These are phyloP conservation scores for Colletotrichum eleusines DNA, from an alignment of 2,329 filamentous ascomycete genomes.

Conservation along the genomic window DNA sequence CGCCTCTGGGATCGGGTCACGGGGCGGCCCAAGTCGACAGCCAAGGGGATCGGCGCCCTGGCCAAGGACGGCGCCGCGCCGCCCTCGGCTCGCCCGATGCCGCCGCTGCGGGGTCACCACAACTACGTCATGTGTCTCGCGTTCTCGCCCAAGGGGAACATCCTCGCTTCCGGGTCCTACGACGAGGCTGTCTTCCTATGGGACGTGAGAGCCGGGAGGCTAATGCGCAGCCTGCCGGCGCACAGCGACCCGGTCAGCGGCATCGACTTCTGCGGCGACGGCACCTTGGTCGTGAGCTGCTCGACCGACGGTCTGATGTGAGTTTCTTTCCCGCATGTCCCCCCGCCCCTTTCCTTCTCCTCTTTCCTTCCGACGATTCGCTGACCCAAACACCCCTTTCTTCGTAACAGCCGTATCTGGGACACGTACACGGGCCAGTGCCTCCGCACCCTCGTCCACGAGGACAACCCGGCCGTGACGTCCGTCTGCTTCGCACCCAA, in stretches of 20 bases:
- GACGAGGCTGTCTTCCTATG: conserved; percentile 97
- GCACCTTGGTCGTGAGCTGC: conserved; percentile 91
- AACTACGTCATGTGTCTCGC: conserved; percentile 96
- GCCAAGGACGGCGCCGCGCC: conserved; percentile 39
- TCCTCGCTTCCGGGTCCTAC: conserved; percentile 93
- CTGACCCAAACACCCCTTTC: conserved; percentile 25
- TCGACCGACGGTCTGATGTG: conserved; percentile 90
- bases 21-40: conserved; percentile 64
- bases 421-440: conserved; percentile 96
- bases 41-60: conserved; percentile 47
- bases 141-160: conserved; percentile 98
- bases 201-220: conserved; percentile 88
- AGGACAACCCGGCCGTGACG: conserved; percentile 92
- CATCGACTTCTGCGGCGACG: conserved; percentile 93
- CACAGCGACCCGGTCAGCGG: conserved; percentile 95
- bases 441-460: conserved; percentile 92
- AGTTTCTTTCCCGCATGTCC: conserved; percentile 52
- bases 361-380: neutral
- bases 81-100: conserved; percentile 52
- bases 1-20: conserved; percentile 86
- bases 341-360: neutral
- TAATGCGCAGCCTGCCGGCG: conserved; percentile 92
- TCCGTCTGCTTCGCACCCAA: conserved; percentile 95
- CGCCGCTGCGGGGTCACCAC: conserved; percentile 84
- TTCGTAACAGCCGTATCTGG: conserved; percentile 79